phyloP scores from a whole-genome alignment of 169 alveolate species.

The Cryptosporidium xiaoi region DNA sequence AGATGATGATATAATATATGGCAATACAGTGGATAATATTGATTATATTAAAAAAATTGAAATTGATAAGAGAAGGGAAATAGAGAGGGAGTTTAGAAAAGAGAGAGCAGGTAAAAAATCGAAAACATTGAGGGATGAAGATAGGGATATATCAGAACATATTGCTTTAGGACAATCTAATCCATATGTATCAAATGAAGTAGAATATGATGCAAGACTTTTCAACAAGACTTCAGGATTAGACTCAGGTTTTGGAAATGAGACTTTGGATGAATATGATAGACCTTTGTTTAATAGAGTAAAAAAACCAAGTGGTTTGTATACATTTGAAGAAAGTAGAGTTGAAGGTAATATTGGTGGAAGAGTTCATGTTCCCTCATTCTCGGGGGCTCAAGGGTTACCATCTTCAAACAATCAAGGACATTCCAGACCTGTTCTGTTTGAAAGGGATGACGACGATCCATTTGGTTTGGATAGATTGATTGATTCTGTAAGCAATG shows the following conservation, averaged over 20 bases:
- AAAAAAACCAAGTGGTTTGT: not conserved
- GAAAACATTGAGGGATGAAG: slow-evolving; percentile 87
- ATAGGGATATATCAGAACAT: slow-evolving; percentile 93
- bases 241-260: slow-evolving; percentile 85
- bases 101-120: slow-evolving; percentile 88
- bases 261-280: slow-evolving; percentile 89
- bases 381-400: slow-evolving; percentile 80
- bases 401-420: slow-evolving; percentile 26
- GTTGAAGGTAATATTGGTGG: slow-evolving; percentile 77
- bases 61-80: slow-evolving; percentile 83
- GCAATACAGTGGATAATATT: slow-evolving; percentile 74
- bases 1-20: slow-evolving; percentile 5
- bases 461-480: slow-evolving; percentile 90
- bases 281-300: slow-evolving; percentile 87
- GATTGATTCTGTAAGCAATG: slow-evolving; percentile 84
- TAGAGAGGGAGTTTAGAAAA: slow-evolving; percentile 85
- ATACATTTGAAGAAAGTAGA: slow-evolving; percentile 59
- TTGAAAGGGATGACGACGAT: slow-evolving; percentile 81
- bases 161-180: slow-evolving; percentile 93
- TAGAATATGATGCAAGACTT: slow-evolving; percentile 88
- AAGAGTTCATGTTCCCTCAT: slow-evolving; percentile 82
- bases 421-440: slow-evolving; percentile 88
- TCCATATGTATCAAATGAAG: slow-evolving; percentile 82
- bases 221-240: slow-evolving; percentile 89
- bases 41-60: slow-evolving; percentile 79